A percentile compares a stretch with the other conserved stretches of the same genome.
Conservation (phyloP, 805 yeast species). For the Wickerhamomyces ciferrii region DNA sequence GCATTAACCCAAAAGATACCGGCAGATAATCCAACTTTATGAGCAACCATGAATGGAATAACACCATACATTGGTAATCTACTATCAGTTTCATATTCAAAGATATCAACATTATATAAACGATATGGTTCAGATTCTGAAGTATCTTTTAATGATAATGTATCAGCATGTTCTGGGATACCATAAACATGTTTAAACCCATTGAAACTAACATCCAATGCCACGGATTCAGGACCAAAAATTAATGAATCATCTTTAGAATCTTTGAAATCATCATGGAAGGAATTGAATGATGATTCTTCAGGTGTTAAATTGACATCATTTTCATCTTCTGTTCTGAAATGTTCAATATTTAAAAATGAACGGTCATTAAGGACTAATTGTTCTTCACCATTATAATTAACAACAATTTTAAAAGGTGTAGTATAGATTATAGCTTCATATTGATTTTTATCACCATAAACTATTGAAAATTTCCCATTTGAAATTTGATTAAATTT, state of each 20-base stretch:
- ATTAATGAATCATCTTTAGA: slow-evolving; percentile 60
- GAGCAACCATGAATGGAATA: slow-evolving; percentile 81
- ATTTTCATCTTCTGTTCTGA: slow-evolving; percentile 43
- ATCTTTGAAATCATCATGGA: slow-evolving; percentile 68
- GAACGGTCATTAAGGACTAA: slow-evolving; percentile 63
- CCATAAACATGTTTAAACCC: slow-evolving; percentile 73
- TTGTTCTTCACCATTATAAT: slow-evolving; percentile 38
- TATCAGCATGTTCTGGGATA: slow-evolving; percentile 95
- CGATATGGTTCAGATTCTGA: slow-evolving; percentile 66
- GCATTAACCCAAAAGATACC: slow-evolving; percentile 91
- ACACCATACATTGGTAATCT: slow-evolving; percentile 93
- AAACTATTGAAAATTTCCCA: slow-evolving; percentile 19
- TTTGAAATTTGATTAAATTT: slow-evolving; percentile 17
- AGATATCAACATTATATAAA: slow-evolving; percentile 88
- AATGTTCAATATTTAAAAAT: slow-evolving; percentile 81
- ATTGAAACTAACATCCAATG: slow-evolving; percentile 63
- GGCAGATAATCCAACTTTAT: slow-evolving; percentile 47
- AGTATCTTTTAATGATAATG: slow-evolving; percentile 71
- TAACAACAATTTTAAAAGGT: slow-evolving; percentile 48
- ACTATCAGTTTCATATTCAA: slow-evolving; percentile 83
- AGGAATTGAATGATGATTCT: slow-evolving; percentile 64
- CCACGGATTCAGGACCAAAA: slow-evolving; percentile 88
- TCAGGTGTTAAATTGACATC: slow-evolving; percentile 40
- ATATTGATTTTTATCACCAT: slow-evolving; percentile 36
- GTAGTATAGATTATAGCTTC: slow-evolving; percentile 35